phyloP scores from a whole-genome alignment of 768 basidiomycete species.

The Gymnopilus dilepis region DNA sequence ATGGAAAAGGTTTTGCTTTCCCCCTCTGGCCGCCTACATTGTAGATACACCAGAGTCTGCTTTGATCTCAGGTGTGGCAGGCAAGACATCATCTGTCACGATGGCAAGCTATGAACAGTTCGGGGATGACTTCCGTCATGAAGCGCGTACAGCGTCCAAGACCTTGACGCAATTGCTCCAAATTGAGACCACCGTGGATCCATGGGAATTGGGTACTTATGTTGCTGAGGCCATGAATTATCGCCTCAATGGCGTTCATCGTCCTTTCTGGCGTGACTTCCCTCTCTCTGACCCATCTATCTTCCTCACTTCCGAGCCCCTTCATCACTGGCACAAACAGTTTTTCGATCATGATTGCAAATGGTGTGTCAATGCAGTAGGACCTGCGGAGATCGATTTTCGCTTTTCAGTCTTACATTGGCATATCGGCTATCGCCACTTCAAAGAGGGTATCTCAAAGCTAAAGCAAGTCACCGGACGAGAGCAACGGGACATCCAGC shows the following conservation, averaged over 20 bases:
- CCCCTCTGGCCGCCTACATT: constrained; percentile 35
- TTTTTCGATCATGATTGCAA: constrained; percentile 45
- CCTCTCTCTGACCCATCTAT: constrained; percentile 34
- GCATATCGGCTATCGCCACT: constrained; percentile 41
- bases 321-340: constrained; percentile 43
- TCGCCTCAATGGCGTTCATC: constrained; percentile 37
- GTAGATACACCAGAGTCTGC: constrained; percentile 38
- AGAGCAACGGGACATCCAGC: constrained; percentile 43
- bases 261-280: constrained; percentile 46
- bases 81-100: constrained; percentile 37
- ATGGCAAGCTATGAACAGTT: constrained; percentile 35
- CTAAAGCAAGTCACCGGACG: constrained; percentile 48
- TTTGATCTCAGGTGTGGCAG: constrained; percentile 32
- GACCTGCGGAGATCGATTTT: constrained; percentile 39
- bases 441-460: constrained; percentile 40
- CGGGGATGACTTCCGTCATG: constrained; percentile 34
- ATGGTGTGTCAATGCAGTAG: constrained; percentile 42
- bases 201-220: constrained; percentile 32
- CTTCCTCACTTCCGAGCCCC: constrained; percentile 41
- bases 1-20: constrained; percentile 28
- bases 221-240: constrained; percentile 24
- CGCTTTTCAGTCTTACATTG: constrained; percentile 42
- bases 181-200: constrained; percentile 19
- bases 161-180: constrained; percentile 25
- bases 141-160: constrained; percentile 22